These are phyloP conservation scores for Anastatica hierochuntica DNA, from an alignment of 345 rosid genomes.

Conservation along the genomic window DNA sequence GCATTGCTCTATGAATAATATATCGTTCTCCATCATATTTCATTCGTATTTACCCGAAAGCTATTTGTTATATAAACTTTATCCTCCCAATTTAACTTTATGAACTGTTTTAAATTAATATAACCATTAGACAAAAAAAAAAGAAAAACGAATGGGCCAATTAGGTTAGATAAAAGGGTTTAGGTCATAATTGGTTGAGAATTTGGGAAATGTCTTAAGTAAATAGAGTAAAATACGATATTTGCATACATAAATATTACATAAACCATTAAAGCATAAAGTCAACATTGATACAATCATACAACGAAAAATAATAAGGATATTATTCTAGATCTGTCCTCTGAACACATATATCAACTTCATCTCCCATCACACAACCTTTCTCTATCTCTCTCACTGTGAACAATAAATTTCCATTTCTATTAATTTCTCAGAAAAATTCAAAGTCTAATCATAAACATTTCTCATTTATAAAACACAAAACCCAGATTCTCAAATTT, in stretches of 20 bases:
- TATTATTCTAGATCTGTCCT: conserved; percentile 24
- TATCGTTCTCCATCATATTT: too few species aligned
- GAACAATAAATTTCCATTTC: conserved; percentile 11
- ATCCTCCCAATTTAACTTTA: too few species aligned
- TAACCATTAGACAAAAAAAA: too few species aligned
- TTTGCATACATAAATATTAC: too few species aligned
- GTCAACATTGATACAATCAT: conserved; percentile 18
- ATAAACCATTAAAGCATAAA: neutral
- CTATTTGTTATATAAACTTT: too few species aligned
- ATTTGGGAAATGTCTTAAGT: too few species aligned
- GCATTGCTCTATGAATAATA: too few species aligned
- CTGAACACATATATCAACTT: conserved; percentile 13
- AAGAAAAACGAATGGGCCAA: too few species aligned
- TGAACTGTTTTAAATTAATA: too few species aligned
- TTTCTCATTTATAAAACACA: neutral
- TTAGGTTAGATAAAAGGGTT: too few species aligned
- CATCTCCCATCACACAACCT: conserved; percentile 17
- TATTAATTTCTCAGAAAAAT: neutral
- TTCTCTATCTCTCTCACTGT: neutral
- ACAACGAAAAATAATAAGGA: neutral
- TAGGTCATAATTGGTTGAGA: neutral
- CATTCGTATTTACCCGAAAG: too few species aligned
- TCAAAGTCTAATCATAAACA: neutral
- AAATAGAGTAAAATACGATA: too few species aligned
- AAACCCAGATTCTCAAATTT: neutral